Evolutionary conservation across 768 basidiomycete genomes (phyloP), one percentile per base, ranked within the genome.

Genomic region (Suillus variegatus): DNA sequence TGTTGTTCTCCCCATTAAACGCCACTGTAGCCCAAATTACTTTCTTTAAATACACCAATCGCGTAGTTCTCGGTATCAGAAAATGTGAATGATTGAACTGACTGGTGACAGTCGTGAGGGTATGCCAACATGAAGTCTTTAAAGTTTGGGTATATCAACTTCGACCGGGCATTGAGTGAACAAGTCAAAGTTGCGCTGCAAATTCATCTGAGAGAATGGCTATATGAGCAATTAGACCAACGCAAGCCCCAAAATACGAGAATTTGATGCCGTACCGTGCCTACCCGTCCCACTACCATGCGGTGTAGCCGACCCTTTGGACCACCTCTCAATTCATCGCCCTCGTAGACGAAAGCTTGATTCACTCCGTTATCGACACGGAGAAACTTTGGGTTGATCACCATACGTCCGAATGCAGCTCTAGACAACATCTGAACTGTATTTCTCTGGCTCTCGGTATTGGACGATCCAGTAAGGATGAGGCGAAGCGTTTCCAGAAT

Each of bases 291-390:
- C 38, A 88, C 79, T 22, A 82, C 63, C 9, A 82, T 83, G 20
- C 91, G 83, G 78, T 92, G 91, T 22, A 85, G 75, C 22, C 86
- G 78, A 7, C 89, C 89, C 57, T 79, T 75, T 1, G 82, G 75
- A 7, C 89, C 89, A 5, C 88, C 90, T 25, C 86, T 79, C 20
- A 82, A 80, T 76, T 91, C 88, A 71, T 92, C 91, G 16, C 89
- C 90, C 74, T 91, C 88, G 64, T 88, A 91, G 0, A 86, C 84
- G 54, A 91, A 75, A 43, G 85, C 77, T 7, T 77, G 76, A 43
- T 79, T 75, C 6, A 86, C 87, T 41, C 81, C 73, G n/a, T 71
- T 74, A 47, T 83, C 82, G 28, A 75, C 77, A 18, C 71, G 75
- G 47, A 84, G 65, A 35, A 69, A 70, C 20, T 72, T 76, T 13